Percentiles rank a stretch among this genome's conserved stretches.
Evolutionary conservation across 305 asterid species (phyloP).

Genomic region (Fraxinus ornus): DNA sequence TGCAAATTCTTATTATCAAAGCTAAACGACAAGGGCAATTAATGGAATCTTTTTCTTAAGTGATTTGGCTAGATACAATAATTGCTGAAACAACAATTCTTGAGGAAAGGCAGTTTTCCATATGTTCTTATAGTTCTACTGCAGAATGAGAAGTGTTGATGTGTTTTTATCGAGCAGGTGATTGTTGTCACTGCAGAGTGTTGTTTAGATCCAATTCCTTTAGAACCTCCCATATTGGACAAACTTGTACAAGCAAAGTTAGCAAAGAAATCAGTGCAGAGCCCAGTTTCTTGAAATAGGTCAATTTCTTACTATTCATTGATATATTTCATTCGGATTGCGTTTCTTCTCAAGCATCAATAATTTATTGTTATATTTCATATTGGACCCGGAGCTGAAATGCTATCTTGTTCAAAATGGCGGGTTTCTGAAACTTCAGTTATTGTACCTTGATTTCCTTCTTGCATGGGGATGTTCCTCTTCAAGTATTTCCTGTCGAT

Average conservation of each 20-base stretch:
- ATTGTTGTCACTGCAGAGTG: constrained; percentile 52
- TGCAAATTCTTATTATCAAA: background rate
- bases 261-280: constrained; percentile 31
- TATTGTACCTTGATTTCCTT: background rate
- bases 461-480: background rate
- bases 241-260: constrained; percentile 46
- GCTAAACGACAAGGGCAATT: background rate
- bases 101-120: background rate
- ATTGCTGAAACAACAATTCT: background rate
- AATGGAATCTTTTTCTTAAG: background rate
- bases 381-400: background rate
- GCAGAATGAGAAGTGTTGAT: constrained; percentile 1
- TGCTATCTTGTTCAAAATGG: background rate
- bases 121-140: background rate
- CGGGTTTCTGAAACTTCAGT: background rate
- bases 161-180: constrained; percentile 32
- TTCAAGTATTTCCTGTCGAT: background rate
- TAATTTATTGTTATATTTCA: background rate
- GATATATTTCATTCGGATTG: background rate
- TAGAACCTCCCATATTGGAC: constrained; percentile 46
- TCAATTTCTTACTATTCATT: background rate
- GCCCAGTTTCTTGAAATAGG: background rate
- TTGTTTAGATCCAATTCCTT: constrained; percentile 44
- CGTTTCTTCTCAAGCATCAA: background rate
- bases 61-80: background rate